A percentile compares a stretch with the other conserved stretches of the same genome.
phyloP scores from a whole-genome alignment of 768 basidiomycete species.

The Lentinula guzmanii region DNA sequence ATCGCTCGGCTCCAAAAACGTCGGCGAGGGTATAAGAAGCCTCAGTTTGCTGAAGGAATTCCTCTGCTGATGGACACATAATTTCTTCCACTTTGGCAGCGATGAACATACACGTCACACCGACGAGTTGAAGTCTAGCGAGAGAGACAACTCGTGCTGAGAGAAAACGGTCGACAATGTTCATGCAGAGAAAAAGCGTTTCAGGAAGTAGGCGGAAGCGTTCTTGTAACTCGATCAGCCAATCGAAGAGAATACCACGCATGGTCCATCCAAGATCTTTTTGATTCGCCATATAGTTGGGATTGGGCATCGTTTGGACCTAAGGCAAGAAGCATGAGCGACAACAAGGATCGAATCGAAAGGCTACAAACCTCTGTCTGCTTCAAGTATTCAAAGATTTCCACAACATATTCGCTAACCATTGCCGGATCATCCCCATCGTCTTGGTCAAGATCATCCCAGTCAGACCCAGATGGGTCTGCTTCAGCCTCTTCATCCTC shows the following conservation, averaged over 20 bases:
- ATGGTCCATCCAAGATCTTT: constrained; percentile 84
- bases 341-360: neutral
- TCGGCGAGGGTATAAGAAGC: constrained; percentile 72
- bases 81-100: constrained; percentile 93
- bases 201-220: constrained; percentile 85
- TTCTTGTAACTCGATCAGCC: constrained; percentile 88
- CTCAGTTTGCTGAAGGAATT: constrained; percentile 78
- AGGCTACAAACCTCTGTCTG: constrained; percentile 58
- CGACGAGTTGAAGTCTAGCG: constrained; percentile 86
- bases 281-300: constrained; percentile 81
- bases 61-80: constrained; percentile 74
- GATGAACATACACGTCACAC: constrained; percentile 81
- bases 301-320: constrained; percentile 72
- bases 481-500: constrained; percentile 34
- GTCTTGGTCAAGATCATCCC: constrained; percentile 85
- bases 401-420: constrained; percentile 88
- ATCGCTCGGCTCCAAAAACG: constrained; percentile 84
- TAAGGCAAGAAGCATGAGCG: constrained; percentile 22
- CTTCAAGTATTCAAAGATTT: constrained; percentile 85
- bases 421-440: constrained; percentile 87
- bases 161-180: constrained; percentile 79
- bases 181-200: constrained; percentile 84
- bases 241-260: constrained; percentile 86
- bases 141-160: constrained; percentile 69
- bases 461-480: constrained; percentile 46